Evolutionary conservation across 176 grass and related monocot species (phyloP).

Genomic region (Cenchrus americanus): DNA sequence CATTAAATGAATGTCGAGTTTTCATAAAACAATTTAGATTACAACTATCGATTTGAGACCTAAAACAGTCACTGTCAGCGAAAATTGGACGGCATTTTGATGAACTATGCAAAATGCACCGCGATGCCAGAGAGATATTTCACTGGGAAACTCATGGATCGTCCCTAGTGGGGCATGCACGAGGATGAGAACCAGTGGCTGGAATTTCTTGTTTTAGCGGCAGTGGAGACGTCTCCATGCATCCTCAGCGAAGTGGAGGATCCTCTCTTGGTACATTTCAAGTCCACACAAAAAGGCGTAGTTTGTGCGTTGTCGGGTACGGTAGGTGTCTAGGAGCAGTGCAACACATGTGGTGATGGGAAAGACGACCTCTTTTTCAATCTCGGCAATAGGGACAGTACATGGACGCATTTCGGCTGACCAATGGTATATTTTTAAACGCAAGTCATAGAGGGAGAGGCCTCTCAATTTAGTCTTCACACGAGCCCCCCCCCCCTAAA

Average conservation of each 20-base stretch:
- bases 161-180: constrained; percentile 54
- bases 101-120: constrained; percentile 14
- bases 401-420: constrained; percentile 12
- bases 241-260: constrained; percentile 34
- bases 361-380: background rate
- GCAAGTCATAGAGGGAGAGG: too few relatives aligned
- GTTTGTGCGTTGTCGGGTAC: background rate
- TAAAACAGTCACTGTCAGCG: background rate
- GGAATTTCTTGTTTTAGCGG: constrained; percentile 36
- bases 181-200: constrained; percentile 37
- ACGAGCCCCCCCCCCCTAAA: too few relatives aligned
- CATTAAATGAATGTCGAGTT: background rate
- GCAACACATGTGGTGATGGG: constrained; percentile 1
- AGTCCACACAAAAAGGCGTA: constrained; percentile 1
- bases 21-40: background rate
- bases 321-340: constrained; percentile 34
- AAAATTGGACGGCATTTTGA: constrained; percentile 13
- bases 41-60: background rate
- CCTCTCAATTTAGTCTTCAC: too few relatives aligned
- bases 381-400: background rate
- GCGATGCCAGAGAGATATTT: constrained; percentile 33
- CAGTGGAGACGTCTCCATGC: constrained; percentile 37
- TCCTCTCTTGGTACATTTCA: constrained; percentile 17
- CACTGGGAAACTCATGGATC: constrained; percentile 34
- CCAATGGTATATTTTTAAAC: background rate